Conservation (phyloP, 1,284 basidiomycete genomes). For the Inonotus hispidus region DNA sequence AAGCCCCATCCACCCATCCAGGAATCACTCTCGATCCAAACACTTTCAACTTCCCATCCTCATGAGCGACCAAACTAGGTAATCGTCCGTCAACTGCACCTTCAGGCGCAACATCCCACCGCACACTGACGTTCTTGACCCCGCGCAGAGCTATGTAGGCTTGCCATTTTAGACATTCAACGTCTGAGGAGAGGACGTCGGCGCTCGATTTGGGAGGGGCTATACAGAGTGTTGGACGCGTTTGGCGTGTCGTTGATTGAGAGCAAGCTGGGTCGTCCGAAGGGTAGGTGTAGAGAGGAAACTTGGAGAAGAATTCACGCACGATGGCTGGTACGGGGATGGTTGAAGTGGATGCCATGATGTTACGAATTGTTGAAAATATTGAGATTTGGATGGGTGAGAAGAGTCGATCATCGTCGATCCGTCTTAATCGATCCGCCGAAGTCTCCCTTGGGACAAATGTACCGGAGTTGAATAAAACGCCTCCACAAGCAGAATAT, state of each 20-base stretch:
- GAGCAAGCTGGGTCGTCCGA: slow-evolving; percentile 28
- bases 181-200: slow-evolving; percentile 58
- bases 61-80: slow-evolving; percentile 52
- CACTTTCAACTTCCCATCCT: slow-evolving; percentile 41
- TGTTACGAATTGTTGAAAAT: not conserved
- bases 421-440: not conserved
- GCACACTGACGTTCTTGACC: slow-evolving; percentile 43
- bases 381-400: not conserved
- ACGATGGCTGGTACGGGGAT: slow-evolving; percentile 33
- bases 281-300: slow-evolving; percentile 45
- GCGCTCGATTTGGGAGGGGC: slow-evolving; percentile 36
- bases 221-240: slow-evolving; percentile 60
- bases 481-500: too few species aligned
- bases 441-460: not conserved
- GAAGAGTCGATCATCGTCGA: not conserved
- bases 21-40: slow-evolving; percentile 62
- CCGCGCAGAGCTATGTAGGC: slow-evolving; percentile 71
- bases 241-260: slow-evolving; percentile 23
- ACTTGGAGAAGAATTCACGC: slow-evolving; percentile 45
- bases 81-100: slow-evolving; percentile 62
- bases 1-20: slow-evolving; percentile 57
- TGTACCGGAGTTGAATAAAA: too few species aligned
- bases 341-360: slow-evolving; percentile 12
- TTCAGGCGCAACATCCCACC: slow-evolving; percentile 60
- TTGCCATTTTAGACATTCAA: slow-evolving; percentile 83